Percentiles rank a stretch among this genome's conserved stretches.
These are phyloP conservation scores for Gynochthodes officinalis DNA, from an alignment of 257 asterid species.

Conservation along the genomic window DNA sequence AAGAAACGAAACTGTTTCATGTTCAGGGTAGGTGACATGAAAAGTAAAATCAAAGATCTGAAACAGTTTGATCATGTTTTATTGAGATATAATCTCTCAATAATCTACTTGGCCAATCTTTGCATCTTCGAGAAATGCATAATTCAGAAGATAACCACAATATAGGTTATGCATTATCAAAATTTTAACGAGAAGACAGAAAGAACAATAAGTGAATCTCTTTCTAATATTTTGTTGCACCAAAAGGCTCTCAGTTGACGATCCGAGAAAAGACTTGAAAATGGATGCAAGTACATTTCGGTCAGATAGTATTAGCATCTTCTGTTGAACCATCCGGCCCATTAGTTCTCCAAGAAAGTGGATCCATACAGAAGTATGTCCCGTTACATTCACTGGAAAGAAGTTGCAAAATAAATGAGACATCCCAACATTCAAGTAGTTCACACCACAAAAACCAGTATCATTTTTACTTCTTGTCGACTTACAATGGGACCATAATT, in stretches of 20 bases:
- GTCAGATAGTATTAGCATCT: constrained; percentile 77
- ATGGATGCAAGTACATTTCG: constrained; percentile 53
- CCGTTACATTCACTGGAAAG: constrained; percentile 35
- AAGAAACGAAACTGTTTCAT: neutral
- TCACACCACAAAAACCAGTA: constrained; percentile 15
- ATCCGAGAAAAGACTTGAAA: constrained; percentile 61
- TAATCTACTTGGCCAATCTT: neutral
- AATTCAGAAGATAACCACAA: neutral
- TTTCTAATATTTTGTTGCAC: constrained; percentile 51
- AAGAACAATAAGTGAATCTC: constrained; percentile 36
- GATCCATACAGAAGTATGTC: constrained; percentile 35
- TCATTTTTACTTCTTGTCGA: constrained; percentile 43
- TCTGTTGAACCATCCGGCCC: constrained; percentile 57
- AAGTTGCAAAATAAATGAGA: constrained; percentile 2
- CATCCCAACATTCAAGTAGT: neutral
- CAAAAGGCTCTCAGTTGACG: constrained; percentile 54
- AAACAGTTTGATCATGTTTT: neutral
- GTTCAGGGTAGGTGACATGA: neutral
- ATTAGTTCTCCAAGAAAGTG: constrained; percentile 72
- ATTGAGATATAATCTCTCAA: too few relatives aligned
- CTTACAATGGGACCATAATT: constrained; percentile 40
- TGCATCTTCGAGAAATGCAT: neutral
- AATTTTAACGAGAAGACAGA: constrained; percentile 3
- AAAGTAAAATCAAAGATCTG: neutral
- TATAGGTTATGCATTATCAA: neutral